Evolutionary conservation across 2,329 filamentous ascomycete species (phyloP).

Genomic region (Lachnellula subtilissima): DNA sequence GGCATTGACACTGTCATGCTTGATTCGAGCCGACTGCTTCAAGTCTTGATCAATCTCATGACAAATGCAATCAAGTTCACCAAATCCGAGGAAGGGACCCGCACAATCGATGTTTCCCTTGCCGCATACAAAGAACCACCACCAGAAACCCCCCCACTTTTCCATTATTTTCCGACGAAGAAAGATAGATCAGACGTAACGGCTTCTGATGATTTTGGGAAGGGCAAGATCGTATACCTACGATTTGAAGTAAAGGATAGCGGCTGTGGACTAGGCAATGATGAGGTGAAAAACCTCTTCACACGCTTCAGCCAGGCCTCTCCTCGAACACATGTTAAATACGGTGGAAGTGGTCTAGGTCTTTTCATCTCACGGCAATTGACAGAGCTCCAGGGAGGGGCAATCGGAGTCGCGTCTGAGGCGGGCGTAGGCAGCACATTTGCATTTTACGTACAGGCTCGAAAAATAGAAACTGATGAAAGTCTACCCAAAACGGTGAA

Average conservation of each 20-base stretch:
- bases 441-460: constrained; percentile 57
- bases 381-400: constrained; percentile 70
- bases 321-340: constrained; percentile 71
- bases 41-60: constrained; percentile 73
- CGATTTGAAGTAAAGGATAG: constrained; percentile 72
- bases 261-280: constrained; percentile 63
- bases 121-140: constrained; percentile 14
- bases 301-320: constrained; percentile 76
- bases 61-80: constrained; percentile 62
- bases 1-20: constrained; percentile 65
- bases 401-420: constrained; percentile 66
- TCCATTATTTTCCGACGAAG: constrained; percentile 46
- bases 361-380: constrained; percentile 74
- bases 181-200: constrained; percentile 42
- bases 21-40: constrained; percentile 67
- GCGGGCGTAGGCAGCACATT: constrained; percentile 67
- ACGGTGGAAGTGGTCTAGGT: constrained; percentile 72
- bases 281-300: constrained; percentile 70
- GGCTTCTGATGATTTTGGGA: constrained; percentile 57
- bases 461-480: constrained; percentile 9
- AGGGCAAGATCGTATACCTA: constrained; percentile 64
- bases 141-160: constrained; percentile 46
- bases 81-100: constrained; percentile 56
- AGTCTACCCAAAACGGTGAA: constrained; percentile 47
- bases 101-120: constrained; percentile 38